Base-by-base conservation (phyloP, 208 protist genomes). In the Crithidia mellificae region DNA sequence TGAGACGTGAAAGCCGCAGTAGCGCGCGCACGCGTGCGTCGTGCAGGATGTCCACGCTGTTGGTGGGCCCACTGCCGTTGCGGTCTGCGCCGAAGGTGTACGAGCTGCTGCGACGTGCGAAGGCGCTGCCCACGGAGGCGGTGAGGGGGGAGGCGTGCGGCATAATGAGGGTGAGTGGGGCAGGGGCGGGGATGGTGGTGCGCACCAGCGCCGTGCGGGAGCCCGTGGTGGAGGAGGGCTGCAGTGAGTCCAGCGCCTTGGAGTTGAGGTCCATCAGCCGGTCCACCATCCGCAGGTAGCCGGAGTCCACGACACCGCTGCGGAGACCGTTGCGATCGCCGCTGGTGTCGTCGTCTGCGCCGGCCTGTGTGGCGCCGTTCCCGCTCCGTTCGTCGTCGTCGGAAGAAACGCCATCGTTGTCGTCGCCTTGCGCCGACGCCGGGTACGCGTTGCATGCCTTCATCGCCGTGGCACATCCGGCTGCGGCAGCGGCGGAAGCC, bases 21-120 rank as follows among this genome's bases (percentile, higher is more conserved):
- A 95, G 76, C 17, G 74, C 78, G 51, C 74, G 73, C 59, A 95
- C 90, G 17, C 74, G 73, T 7, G 80, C 61, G 56, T 92, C 80
- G 49, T 67, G 67, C 7, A 80, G 46, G 17, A 80, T 74, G 51
- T 76, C 68, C 0, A 27, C 38, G 19, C 55, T 64, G 41, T 24
- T 51, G 43, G 20, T 44, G 24, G 0, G 43, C 34, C 49, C 41
- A 15, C 22, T 51, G 46, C 15, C 27, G 46, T 22, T 51, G 17
- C 20, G 17, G 22, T 27, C 12, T 24, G 8, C 41, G 38, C 46
- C 34, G 57, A 38, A 25, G 25, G 20, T 63, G 57, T 36, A 34
- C 24, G 56, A 49, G 41, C 27, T 53, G 43, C 43, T 53, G 43
- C 43, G 57, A 15, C 43, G 57, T 1, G 29, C 57, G 29, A 41